Base-by-base conservation (phyloP, 2,329 filamentous ascomycete genomes). In the Tolypocladium tundrense region DNA sequence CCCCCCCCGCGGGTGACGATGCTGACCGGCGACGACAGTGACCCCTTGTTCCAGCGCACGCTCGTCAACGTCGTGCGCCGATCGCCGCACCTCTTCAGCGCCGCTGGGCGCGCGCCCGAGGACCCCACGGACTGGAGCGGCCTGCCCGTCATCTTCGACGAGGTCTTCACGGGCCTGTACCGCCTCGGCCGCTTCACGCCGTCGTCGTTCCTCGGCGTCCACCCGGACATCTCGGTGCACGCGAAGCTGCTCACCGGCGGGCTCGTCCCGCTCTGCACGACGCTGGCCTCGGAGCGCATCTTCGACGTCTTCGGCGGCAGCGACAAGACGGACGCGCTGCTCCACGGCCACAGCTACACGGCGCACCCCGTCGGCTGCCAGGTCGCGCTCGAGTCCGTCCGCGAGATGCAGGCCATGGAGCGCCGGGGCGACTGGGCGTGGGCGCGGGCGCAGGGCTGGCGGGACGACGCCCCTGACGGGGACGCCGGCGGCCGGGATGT, bases 341-440 rank as follows among this genome's bases (percentile, higher is more conserved):
- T 95, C 4, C 91, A 95, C 64, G 90, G 90, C 0, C 90, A 95
- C 68, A 93, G 88, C 69, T 95, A 95, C 72, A 95, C 90, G 0
- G 90, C 90, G 0, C 90, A 95, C 69, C 81, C 91, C 0, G 81
- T 94, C 1, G 91, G 90, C 0, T 95, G 90, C 64, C 83, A 87
- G 51, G 88, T 95, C 0, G 91, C 88, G 0, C 77, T 87, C n/a
- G 82, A 84, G 55, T 86, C 84, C 1, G 69, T 95, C 10, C 68
- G 72, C 10, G 77, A 78, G 43, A 82, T 93, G 78, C 69, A 76
- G 51, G 66, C 72, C 1, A 81, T 91, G 75, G 83, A 88, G 3
- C 64, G 64, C 1, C 65, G 68, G 0, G 82, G 81, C 0, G 72
- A 73, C 0, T 91, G 87, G 88, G 70, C 79, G 59, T 74, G 64